Evolutionary conservation across 805 yeast species (phyloP), one percentile per base, ranked within the genome.

Genomic region (Jamesozyma piceae): DNA sequence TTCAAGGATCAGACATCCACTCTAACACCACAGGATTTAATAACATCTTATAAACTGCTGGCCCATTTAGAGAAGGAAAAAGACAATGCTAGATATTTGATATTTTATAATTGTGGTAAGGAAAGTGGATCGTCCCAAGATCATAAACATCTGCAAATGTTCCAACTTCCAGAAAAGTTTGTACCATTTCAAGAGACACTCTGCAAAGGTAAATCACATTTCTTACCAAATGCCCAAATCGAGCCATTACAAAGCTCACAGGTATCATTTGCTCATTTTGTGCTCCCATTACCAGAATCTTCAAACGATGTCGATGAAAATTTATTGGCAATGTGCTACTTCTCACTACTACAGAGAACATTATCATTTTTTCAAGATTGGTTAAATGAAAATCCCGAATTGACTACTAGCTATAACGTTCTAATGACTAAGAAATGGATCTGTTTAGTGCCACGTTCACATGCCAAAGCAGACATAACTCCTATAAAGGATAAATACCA

Each of bases 101-200:
- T 88, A 0, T 90, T 90, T 62, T 90, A 77, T 72, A 90, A 90
- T 62, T 79, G 86, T 56, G 98, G 98, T 6, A 77, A 79, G 17
- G 72, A 77, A 51, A 78, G 94, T 48, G 98, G 97, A 1, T 95
- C 95, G n/a, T 87, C 96, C 0, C 92, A 88, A 55, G 81, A 84
- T 38, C 98, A 90, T 66, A 87, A 85, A 58, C 98, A 90, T 64
- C 63, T 92, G 48, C 98, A 92, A 64, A 79, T 89, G 63, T 68
- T 90, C 73, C 70, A 77, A 35, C 66, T 84, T 35, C 94, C 95
- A 2, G 58, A 65, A 6, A 65, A 69, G 19, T 80, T 78, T 57
- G 62, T 61, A 1, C 74, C 83, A 5, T 78, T 74, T 57, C 82
- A 85, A 39, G 80, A 76, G 35, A 47, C 54, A 10, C 53, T 72